phyloP scores from a whole-genome alignment of 78 protist genomes.

The Chrysochromulina tobinii region DNA sequence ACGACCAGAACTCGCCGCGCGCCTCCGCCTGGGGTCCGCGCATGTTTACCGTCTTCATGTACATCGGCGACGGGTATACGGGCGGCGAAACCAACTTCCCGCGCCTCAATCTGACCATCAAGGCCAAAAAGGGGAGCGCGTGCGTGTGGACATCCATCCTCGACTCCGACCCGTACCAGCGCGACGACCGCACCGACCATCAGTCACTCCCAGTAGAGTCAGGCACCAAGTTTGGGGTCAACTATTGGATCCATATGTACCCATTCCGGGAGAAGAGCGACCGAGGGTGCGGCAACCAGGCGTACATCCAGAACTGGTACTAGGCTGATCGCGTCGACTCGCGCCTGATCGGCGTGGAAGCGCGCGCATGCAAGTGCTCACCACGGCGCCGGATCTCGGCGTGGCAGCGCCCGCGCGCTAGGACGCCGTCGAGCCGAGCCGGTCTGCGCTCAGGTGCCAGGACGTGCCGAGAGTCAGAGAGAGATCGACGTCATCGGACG shows the following conservation, averaged over 20 bases:
- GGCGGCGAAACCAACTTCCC: conserved; percentile 17
- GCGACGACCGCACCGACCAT: conserved; percentile 26
- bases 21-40: conserved; percentile 15
- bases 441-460: too few relatives aligned
- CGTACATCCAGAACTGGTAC: background rate
- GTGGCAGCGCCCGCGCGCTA: too few relatives aligned
- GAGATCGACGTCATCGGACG: too few relatives aligned
- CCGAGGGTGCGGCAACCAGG: background rate
- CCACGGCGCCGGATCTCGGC: too few relatives aligned
- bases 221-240: background rate
- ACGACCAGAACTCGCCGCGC: conserved; percentile 19
- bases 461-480: too few relatives aligned
- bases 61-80: background rate
- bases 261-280: background rate
- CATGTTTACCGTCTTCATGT: conserved; percentile 10
- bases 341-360: too few relatives aligned
- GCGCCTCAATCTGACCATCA: background rate
- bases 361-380: too few relatives aligned
- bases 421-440: too few relatives aligned
- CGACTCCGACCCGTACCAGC: conserved; percentile 3
- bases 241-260: conserved; percentile 21
- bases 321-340: background rate
- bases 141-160: background rate
- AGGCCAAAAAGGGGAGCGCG: background rate
- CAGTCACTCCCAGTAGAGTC: background rate